Base-by-base conservation (phyloP, 2,329 filamentous ascomycete species). In the Diaporthe ilicicola region DNA sequence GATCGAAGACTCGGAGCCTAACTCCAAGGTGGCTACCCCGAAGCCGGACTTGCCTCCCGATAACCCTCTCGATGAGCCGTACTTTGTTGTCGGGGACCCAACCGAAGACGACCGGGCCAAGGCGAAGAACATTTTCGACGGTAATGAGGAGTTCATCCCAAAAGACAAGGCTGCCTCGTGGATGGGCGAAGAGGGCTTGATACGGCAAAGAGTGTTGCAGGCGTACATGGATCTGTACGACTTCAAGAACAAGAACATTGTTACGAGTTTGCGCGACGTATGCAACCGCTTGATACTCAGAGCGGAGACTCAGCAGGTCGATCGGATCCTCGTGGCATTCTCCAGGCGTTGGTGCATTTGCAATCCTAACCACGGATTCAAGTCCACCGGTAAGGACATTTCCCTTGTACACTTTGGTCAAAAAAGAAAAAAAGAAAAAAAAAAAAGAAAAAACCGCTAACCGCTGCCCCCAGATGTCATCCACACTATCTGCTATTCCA, bases 201-300 rank as follows among this genome's bases (percentile, higher is more conserved):
- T 89, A 39, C 84, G 89, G 19, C 86, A 90, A 76, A 84, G 88
- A 27, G 90, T 88, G 0, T 78, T 92, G 27, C 82, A 84, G 74
- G 95, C 95, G 0, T 99, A 97, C 81, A 97, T 99, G 92, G 91
- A 94, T 72, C 84, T 98, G 13, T 98, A 95, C 79, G 92, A 98
- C 78, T 98, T 96, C 84, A 85, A 89, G 9, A 92, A 92, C 76
- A 87, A 93, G 77, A 97, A 93, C 79, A 92, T 98, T 59, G 86
- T 98, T 19, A 86, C 88, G 46, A 90, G 93, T 9, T 86, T 98
- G 74, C 91, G 96, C 32, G 89, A 91, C 72, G 87, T 99, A 32
- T 99, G 96, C 80, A 89, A 89, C 67, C 92, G 93, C 39, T 86
- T 98, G 29, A 87, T 96, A 5, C 86, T 99, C 70, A 93, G 93